phyloP scores from a whole-genome alignment of 805 yeast species.

The Lachancea dasiensis region DNA sequence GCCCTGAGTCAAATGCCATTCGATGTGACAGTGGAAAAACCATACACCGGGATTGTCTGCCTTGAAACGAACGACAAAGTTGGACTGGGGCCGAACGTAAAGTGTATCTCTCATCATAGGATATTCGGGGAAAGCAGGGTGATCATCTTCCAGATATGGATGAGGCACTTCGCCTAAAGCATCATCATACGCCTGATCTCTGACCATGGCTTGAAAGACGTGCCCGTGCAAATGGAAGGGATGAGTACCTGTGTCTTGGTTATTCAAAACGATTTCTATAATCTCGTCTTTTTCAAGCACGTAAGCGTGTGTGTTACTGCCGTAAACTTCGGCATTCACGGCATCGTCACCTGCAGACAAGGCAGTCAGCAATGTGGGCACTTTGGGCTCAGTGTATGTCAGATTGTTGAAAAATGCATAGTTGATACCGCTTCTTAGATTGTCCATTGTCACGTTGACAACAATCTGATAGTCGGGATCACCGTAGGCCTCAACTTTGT shows the following conservation, averaged over 20 bases:
- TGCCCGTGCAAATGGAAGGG: slow-evolving; percentile 97
- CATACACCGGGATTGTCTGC: slow-evolving; percentile 98
- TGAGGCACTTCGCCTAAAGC: slow-evolving; percentile 48
- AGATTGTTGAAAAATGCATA: slow-evolving; percentile 95
- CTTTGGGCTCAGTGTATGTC: slow-evolving; percentile 72
- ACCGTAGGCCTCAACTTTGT: slow-evolving; percentile 47
- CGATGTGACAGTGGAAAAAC: slow-evolving; percentile 98
- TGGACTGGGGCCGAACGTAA: slow-evolving; percentile 76
- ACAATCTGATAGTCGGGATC: slow-evolving; percentile 65
- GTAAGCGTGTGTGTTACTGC: slow-evolving; percentile 70
- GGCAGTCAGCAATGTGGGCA: slow-evolving; percentile 80
- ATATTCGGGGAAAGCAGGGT: slow-evolving; percentile 52
- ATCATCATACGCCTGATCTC: slow-evolving; percentile 57
- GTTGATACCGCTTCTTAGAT: slow-evolving; percentile 79
- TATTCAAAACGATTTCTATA: slow-evolving; percentile 78
- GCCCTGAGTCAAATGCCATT: slow-evolving; percentile 97
- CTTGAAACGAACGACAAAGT: slow-evolving; percentile 77
- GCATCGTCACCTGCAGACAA: slow-evolving; percentile 57
- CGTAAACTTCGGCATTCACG: slow-evolving; percentile 55
- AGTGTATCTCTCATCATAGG: slow-evolving; percentile 85
- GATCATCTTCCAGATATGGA: slow-evolving; percentile 47
- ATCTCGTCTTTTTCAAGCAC: slow-evolving; percentile 52
- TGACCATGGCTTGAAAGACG: slow-evolving; percentile 71
- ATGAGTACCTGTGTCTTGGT: slow-evolving; percentile 85
- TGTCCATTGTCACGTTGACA: slow-evolving; percentile 78